Conservation (phyloP, 352 stramenopile species). For the Aphanomyces stellatus region DNA sequence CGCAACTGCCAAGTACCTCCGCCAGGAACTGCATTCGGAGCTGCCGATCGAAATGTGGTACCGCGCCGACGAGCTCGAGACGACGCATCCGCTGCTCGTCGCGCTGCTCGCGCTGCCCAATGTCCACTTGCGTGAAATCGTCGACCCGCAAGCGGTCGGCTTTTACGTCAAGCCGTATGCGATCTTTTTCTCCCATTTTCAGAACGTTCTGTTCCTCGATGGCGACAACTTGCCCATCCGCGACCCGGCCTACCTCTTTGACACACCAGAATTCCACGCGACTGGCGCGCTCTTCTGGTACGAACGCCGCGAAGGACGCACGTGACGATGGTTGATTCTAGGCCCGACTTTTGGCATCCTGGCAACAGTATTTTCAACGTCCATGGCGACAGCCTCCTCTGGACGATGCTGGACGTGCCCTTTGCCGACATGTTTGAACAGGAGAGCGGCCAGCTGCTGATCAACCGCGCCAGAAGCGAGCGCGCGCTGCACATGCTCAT, state of each 20-base stretch:
- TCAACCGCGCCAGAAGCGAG: conserved; percentile 34
- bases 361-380: conserved; percentile 65
- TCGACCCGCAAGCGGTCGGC: conserved; percentile 30
- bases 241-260: conserved; percentile 46
- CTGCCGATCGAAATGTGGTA: conserved; percentile 53
- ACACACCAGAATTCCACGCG: conserved; percentile 17
- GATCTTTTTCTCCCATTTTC: conserved; percentile 45
- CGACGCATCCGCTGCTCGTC: conserved; percentile 22
- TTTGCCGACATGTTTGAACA: conserved; percentile 75
- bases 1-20: conserved; percentile 29
- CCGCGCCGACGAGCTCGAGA: conserved; percentile 20
- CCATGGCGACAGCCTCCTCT: conserved; percentile 44
- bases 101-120: conserved; percentile 23
- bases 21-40: conserved; percentile 25
- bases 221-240: conserved; percentile 51
- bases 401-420: conserved; percentile 49
- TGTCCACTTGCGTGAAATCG: conserved; percentile 39
- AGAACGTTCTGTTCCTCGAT: conserved; percentile 46
- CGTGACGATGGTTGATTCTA: not conserved
- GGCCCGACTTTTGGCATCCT: conserved; percentile 72
- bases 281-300: conserved; percentile 29
- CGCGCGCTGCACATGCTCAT: conserved; percentile 43
- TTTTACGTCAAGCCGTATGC: conserved; percentile 54
- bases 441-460: conserved; percentile 65
- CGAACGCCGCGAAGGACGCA: not conserved